Evolutionary conservation across 148 eudicot species (phyloP).

Genomic region (Polygonum aviculare): DNA sequence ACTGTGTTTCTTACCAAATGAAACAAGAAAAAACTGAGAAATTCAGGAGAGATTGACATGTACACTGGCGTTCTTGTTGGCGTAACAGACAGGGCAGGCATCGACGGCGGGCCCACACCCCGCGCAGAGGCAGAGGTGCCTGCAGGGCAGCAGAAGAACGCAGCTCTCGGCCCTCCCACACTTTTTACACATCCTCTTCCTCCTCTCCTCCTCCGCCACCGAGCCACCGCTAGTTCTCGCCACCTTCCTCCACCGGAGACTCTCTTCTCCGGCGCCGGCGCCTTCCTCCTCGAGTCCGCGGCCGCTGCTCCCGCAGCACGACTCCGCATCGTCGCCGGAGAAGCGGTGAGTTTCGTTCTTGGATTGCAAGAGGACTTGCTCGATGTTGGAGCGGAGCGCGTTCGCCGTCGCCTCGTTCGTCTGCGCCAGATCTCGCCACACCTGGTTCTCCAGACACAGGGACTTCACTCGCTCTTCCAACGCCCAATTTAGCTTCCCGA

Average conservation of each 20-base stretch:
- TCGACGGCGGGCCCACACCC: conserved; percentile 54
- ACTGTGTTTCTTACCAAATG: neutral
- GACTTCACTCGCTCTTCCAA: conserved; percentile 55
- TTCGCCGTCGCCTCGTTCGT: conserved; percentile 76
- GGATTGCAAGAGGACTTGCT: conserved; percentile 43
- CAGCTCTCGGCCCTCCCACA: conserved; percentile 60
- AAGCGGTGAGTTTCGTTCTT: conserved; percentile 12
- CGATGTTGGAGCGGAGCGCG: conserved; percentile 45
- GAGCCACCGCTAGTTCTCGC: neutral
- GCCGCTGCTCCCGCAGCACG: conserved; percentile 67
- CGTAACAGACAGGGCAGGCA: conserved; percentile 60
- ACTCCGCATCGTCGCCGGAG: conserved; percentile 42
- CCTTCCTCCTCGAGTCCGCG: neutral
- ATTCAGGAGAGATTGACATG: conserved; percentile 52
- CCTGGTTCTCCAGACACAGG: conserved; percentile 52
- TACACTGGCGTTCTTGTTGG: conserved; percentile 45
- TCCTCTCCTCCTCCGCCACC: neutral
- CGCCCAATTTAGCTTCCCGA: conserved; percentile 45
- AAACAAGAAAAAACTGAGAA: neutral
- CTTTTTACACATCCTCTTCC: conserved; percentile 36
- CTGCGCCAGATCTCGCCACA: conserved; percentile 80
- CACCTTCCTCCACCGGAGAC: conserved; percentile 7
- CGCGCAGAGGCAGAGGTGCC: conserved; percentile 73
- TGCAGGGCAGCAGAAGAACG: conserved; percentile 69
- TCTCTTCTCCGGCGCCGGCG: neutral